phyloP scores from a whole-genome alignment of 2,329 filamentous ascomycete species.

The Fonsecaea multimorphosa region DNA sequence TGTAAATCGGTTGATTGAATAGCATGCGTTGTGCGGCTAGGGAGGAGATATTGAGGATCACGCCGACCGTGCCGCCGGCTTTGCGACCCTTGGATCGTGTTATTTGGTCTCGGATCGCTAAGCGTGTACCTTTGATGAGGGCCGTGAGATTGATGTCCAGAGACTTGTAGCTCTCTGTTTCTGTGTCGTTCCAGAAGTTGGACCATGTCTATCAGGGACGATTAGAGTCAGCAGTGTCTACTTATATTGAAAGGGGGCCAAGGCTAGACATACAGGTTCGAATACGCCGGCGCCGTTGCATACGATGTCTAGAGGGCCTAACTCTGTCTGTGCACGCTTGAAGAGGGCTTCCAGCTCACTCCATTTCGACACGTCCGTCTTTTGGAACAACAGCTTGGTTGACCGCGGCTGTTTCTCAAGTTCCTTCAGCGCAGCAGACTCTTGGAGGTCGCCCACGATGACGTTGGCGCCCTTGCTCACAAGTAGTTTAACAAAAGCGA shows the following conservation, averaged over 20 bases:
- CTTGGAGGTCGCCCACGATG: constrained; percentile 52
- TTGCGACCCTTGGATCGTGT: constrained; percentile 14
- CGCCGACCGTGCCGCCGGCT: constrained; percentile 45
- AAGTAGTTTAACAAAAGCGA: constrained; percentile 51
- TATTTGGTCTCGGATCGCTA: constrained; percentile 55
- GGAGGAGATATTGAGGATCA: constrained; percentile 55
- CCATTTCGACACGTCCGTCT: constrained; percentile 58
- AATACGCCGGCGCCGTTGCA: constrained; percentile 54
- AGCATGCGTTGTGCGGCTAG: constrained; percentile 52
- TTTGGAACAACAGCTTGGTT: constrained; percentile 49
- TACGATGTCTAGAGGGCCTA: constrained; percentile 55
- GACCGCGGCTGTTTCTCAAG: constrained; percentile 41
- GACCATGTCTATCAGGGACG: constrained; percentile 7
- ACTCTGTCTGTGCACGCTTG: constrained; percentile 54
- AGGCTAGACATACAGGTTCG: constrained; percentile 40
- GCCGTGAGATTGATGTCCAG: constrained; percentile 60
- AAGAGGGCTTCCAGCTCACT: constrained; percentile 57
- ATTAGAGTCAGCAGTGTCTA: not conserved
- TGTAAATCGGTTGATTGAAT: constrained; percentile 54
- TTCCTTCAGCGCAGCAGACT: constrained; percentile 49
- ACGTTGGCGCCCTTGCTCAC: constrained; percentile 53
- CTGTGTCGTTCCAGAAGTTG: constrained; percentile 40
- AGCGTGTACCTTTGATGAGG: constrained; percentile 57
- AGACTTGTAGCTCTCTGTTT: constrained; percentile 51
- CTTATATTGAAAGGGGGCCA: not conserved